These are phyloP conservation scores for Delonix regia DNA, from an alignment of 306 rosid genomes.

Conservation along the genomic window DNA sequence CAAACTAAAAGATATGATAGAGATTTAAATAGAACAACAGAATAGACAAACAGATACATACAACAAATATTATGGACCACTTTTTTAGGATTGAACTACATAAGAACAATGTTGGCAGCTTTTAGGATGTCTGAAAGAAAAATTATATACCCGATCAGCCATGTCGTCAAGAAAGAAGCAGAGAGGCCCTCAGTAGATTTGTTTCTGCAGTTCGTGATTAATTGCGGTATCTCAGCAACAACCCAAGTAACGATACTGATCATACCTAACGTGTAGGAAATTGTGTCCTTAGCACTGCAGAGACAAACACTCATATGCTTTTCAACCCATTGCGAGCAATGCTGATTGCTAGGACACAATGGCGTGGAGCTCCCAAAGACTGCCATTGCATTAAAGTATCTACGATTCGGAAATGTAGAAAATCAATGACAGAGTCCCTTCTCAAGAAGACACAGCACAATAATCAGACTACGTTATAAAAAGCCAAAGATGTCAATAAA, in stretches of 20 bases:
- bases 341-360: slow-evolving; percentile 44
- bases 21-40: slow-evolving; percentile 24
- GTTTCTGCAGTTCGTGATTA: slow-evolving; percentile 65
- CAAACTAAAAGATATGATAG: slow-evolving; percentile 3
- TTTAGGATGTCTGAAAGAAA: background rate
- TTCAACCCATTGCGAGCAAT: slow-evolving; percentile 55
- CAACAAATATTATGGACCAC: background rate
- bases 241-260: slow-evolving; percentile 73
- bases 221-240: slow-evolving; percentile 87
- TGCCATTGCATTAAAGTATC: slow-evolving; percentile 38
- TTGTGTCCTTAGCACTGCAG: slow-evolving; percentile 51
- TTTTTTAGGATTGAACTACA: background rate
- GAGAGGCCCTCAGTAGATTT: slow-evolving; percentile 82
- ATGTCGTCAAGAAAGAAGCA: slow-evolving; percentile 70
- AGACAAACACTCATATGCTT: slow-evolving; percentile 40
- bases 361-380: slow-evolving; percentile 36
- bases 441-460: slow-evolving; percentile 22
- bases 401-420: slow-evolving; percentile 24
- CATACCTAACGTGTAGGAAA: slow-evolving; percentile 64
- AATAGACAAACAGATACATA: background rate
- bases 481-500: slow-evolving; percentile 22
- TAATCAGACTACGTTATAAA: slow-evolving; percentile 16
- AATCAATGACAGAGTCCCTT: background rate
- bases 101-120: background rate
- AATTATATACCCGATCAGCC: slow-evolving; percentile 71